These are phyloP conservation scores for Cinnamomum chago DNA, from an alignment of 164 flowering plant genomes.

Conservation along the genomic window DNA sequence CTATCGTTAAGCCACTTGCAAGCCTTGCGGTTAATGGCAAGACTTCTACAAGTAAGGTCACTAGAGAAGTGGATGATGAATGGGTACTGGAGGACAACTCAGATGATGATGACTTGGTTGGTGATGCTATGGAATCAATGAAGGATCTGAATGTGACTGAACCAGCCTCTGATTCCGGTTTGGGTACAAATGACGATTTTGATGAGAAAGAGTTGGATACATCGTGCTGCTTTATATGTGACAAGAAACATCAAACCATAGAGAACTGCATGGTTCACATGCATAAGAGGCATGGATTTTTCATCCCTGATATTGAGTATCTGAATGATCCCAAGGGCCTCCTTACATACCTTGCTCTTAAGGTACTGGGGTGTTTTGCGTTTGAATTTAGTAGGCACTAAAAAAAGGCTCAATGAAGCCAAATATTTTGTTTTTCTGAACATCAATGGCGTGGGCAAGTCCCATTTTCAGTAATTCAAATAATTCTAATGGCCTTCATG, in stretches of 20 bases:
- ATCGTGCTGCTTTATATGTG: conserved; percentile 88
- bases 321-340: conserved; percentile 90
- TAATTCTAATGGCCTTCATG: no score
- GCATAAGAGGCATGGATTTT: conserved; percentile 96
- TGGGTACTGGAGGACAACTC: conserved; percentile 77
- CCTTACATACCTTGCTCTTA: conserved; percentile 77
- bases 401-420: not conserved
- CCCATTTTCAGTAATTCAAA: no score
- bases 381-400: no score
- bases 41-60: conserved; percentile 10
- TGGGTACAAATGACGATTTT: conserved; percentile 30
- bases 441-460: no score
- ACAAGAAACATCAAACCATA: conserved; percentile 50
- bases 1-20: conserved; percentile 64
- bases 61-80: conserved; percentile 31
- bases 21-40: conserved; percentile 28
- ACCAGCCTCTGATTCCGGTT: not conserved
- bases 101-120: conserved; percentile 55
- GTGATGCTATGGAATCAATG: conserved; percentile 40
- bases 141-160: conserved; percentile 39
- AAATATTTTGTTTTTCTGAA: no score
- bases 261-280: conserved; percentile 88
- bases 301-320: conserved; percentile 92
- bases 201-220: conserved; percentile 62
- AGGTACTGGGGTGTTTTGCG: conserved; percentile 36